phyloP scores from a whole-genome alignment of 345 rosid genomes.

The Melastoma malabathricum region DNA sequence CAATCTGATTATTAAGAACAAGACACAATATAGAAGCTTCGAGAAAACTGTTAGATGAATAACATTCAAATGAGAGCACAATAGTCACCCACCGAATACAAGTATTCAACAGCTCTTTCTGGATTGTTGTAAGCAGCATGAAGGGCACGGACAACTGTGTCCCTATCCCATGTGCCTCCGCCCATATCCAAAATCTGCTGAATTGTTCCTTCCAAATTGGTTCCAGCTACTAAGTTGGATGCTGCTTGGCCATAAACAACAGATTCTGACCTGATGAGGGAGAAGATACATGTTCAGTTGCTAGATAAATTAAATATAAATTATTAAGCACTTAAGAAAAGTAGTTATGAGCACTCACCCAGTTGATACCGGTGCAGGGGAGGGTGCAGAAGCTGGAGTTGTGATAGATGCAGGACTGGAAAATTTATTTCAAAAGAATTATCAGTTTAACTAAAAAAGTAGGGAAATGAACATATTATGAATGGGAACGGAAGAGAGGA shows the following conservation, averaged over 20 bases:
- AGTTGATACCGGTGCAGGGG: conserved; percentile 8
- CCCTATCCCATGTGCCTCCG: conserved; percentile 90
- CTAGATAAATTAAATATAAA: not conserved
- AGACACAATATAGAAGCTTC: too few species aligned
- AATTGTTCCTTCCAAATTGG: conserved; percentile 57
- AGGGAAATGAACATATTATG: too few species aligned
- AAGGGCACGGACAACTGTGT: conserved; percentile 77
- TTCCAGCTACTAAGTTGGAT: conserved; percentile 79
- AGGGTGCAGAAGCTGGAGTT: conserved; percentile 23
- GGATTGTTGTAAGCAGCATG: conserved; percentile 93
- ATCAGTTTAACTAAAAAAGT: not conserved
- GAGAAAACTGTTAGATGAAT: too few species aligned
- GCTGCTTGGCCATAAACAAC: conserved; percentile 75
- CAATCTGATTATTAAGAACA: too few species aligned
- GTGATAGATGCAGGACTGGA: conserved; percentile 20
- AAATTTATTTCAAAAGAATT: not conserved
- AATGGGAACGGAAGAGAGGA: not conserved
- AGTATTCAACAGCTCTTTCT: conserved; percentile 94
- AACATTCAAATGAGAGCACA: too few species aligned
- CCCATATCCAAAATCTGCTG: conserved; percentile 97
- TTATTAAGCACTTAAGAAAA: not conserved
- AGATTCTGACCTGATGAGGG: conserved; percentile 34
- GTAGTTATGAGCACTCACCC: conserved; percentile 3
- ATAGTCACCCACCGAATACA: conserved; percentile 52
- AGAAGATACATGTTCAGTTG: not conserved